Base-by-base conservation (phyloP, 345 rosid genomes). In the Crucihimalaya himalaica region DNA sequence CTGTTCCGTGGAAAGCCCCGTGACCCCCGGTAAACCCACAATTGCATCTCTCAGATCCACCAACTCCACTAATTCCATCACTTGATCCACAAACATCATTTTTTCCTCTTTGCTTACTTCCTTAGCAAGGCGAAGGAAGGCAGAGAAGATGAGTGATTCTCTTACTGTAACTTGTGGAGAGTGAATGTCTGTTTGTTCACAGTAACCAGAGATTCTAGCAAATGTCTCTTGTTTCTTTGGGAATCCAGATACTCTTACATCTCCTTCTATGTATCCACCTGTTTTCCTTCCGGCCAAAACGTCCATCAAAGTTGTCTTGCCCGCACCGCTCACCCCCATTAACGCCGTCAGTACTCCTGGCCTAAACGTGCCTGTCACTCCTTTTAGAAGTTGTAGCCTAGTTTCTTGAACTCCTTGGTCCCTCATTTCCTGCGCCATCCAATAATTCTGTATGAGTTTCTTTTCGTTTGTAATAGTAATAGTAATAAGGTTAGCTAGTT, bases 301-400 rank as follows among this genome's bases (percentile, higher is more conserved):
- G 71, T 93, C 98, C 98, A 93, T 93, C 86, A 93, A 60, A 1
- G 98, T 90, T 7, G 97, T 93, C 87, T 93, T 93, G 28, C 98
- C 98, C 2, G 98, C 98, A 10, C 98, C 97, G 34, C 98, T 89
- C 25, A 90, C 97, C 21, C 98, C 98, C 97, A 93, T 93, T 35
- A 93, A 72, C 12, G 98, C 98, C 0, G 97, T 87, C 56, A 93
- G 84, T 16, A 93, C 85, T 83, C 98, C 98, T 13, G 98, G 98
- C 75, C 96, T 87, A 76, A 93, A 93, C 23, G 92, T 80, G 23
- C 98, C 82, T 7, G 98, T 91, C 16, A 87, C 87, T 60, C 80
- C 89, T 45, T 81, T 69, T 14, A 93, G 88, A 16, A 91, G 86
- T 54, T 87, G 97, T 4, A 93, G 74, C 79, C 68, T 86, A 23